These are phyloP conservation scores for Lindgomyces ingoldianus DNA, from an alignment of 495 filamentous ascomycete species.

Conservation along the genomic window DNA sequence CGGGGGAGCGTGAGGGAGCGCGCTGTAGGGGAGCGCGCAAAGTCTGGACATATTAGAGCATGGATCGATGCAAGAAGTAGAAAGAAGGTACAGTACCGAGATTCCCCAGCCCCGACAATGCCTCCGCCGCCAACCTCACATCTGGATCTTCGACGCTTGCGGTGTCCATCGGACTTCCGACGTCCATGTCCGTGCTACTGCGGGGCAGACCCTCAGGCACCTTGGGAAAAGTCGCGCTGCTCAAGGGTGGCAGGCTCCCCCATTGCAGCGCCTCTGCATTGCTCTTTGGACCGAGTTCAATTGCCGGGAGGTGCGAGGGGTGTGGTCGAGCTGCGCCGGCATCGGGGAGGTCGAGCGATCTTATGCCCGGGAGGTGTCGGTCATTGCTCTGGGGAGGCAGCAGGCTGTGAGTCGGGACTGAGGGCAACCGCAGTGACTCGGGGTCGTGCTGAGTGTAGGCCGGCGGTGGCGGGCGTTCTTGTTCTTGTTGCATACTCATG, in stretches of 20 bases:
- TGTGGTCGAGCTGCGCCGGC: constrained; percentile 3
- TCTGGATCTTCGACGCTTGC: constrained; percentile 70
- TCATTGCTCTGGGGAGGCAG: neutral
- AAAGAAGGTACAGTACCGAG: no score
- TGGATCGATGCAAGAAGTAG: no score
- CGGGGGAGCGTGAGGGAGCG: constrained; percentile 46
- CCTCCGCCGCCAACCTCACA: constrained; percentile 78
- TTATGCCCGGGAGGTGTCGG: constrained; percentile 35
- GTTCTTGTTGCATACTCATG: constrained; percentile 36
- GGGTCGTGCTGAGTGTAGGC: constrained; percentile 41
- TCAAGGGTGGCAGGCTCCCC: constrained; percentile 17
- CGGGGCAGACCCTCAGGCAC: constrained; percentile 21
- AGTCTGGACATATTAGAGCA: constrained; percentile 48
- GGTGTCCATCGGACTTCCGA: constrained; percentile 35
- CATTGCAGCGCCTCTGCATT: constrained; percentile 2
- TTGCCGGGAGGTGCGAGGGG: neutral
- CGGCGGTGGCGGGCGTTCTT: constrained; percentile 38
- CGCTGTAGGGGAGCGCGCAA: constrained; percentile 54
- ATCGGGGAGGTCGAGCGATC: constrained; percentile 38
- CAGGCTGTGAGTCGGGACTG: constrained; percentile 36
- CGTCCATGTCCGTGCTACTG: constrained; percentile 19
- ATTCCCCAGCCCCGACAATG: constrained; percentile 73
- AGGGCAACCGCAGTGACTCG: constrained; percentile 37
- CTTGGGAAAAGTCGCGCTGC: constrained; percentile 20
- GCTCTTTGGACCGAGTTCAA: constrained; percentile 25